Evolutionary conservation across 768 basidiomycete species (phyloP), one percentile per base, ranked within the genome.

Genomic region (Tricholoma saponaceum): DNA sequence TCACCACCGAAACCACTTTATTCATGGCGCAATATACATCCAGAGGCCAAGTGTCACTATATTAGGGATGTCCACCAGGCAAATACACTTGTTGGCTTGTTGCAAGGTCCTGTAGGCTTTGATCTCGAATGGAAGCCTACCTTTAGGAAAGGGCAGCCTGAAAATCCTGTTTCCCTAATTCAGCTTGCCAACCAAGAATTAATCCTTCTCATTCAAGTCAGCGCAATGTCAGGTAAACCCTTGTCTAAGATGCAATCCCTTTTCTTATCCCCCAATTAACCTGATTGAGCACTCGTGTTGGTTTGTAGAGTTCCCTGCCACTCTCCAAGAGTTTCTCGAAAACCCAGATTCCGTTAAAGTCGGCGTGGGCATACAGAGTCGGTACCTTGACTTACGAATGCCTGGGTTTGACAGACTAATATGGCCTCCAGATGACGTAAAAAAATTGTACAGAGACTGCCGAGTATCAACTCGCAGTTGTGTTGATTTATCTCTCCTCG

Each of bases 91-190:
- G 43, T 80, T 10, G 59, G 61, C 23, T 44, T 58, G 32, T 73
- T 76, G 57, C 44, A 62, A 26, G 74, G 72, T 16, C 64, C 75
- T 23, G 72, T 82, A 51, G 91, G 91, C 25, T 84, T 92, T 60
- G 91, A 93, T 66, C 74, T 90, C 35, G 91, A 93, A 70, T 92
- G 91, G 90, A 83, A 79, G 58, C 91, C 91, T 0, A 82, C 65
- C 18, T 84, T 71, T 62, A 60, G 62, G 47, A 84, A 82, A 65
- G 83, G 85, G 18, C 65, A 70, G 23, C 64, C 70, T 25, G 80
- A 85, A 68, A 88, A 92, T 65, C 86, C 79, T 22, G 85, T 89
- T 18, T 84, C 91, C 2, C 77, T 92, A 22, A 77, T 92, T 3
- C 90, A 93, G 66, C 78, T 92, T 16, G 86, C 89, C 2, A 83